Conservation (phyloP, 495 filamentous ascomycete species). For the Clavariopsis aquatica region DNA sequence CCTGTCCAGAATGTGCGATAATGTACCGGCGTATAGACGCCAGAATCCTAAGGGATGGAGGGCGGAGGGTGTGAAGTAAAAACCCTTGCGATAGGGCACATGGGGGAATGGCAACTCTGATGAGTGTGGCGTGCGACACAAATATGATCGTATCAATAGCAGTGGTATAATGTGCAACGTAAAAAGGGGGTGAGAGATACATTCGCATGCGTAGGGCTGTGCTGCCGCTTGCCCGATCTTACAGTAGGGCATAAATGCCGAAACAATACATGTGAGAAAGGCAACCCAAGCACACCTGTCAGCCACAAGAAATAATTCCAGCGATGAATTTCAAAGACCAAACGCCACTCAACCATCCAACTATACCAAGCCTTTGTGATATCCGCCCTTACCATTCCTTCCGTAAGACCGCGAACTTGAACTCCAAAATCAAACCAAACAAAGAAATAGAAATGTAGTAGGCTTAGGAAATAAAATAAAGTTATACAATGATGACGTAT, state of each 20-base stretch:
- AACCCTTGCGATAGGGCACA: no score
- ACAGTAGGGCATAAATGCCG: background rate
- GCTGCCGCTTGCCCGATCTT: slow-evolving; percentile 11
- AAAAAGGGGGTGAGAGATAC: background rate
- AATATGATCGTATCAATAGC: background rate
- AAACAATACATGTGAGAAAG: slow-evolving; percentile 10
- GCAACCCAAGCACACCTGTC: background rate
- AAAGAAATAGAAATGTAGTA: background rate
- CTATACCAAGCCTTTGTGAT: background rate
- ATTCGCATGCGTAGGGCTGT: background rate
- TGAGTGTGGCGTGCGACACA: background rate
- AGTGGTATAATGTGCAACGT: slow-evolving; percentile 6
- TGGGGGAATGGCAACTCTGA: background rate
- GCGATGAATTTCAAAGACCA: background rate
- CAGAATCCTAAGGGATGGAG: background rate
- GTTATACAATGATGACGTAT: slow-evolving; percentile 8
- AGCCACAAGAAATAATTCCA: background rate
- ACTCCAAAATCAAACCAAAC: background rate
- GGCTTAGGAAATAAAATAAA: slow-evolving; percentile 5
- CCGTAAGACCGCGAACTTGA: background rate
- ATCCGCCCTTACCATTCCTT: background rate
- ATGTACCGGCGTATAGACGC: background rate
- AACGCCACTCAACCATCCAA: background rate
- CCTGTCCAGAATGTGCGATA: no score
- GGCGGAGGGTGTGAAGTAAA: no score